Conservation (phyloP, 2,329 filamentous ascomycete genomes). For the Aspergillus proliferans region DNA sequence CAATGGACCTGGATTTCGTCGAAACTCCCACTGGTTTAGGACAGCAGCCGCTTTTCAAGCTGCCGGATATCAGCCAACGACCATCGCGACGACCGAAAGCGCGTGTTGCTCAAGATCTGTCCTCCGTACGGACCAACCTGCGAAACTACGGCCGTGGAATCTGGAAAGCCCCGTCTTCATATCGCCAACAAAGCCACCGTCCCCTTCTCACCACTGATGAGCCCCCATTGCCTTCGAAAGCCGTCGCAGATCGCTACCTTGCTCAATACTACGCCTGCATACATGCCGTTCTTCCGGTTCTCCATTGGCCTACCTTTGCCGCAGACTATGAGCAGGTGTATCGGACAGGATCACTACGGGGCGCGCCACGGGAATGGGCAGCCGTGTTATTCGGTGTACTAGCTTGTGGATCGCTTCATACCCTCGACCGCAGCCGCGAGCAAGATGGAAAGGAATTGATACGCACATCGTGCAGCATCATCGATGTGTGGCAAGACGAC, state of each 20-base stretch:
- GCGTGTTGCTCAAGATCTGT: constrained; percentile 60
- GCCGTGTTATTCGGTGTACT: constrained; percentile 77
- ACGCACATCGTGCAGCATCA: constrained; percentile 61
- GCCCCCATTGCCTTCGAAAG: constrained; percentile 64
- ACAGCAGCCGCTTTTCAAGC: constrained; percentile 45
- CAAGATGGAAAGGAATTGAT: constrained; percentile 61
- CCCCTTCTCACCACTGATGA: constrained; percentile 48
- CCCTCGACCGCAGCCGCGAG: constrained; percentile 50
- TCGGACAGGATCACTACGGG: constrained; percentile 54
- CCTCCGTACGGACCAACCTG: constrained; percentile 65
- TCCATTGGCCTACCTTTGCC: constrained; percentile 83
- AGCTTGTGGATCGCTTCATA: constrained; percentile 74
- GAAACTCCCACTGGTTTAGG: constrained; percentile 8
- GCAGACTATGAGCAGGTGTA: constrained; percentile 73
- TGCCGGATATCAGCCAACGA: constrained; percentile 61
- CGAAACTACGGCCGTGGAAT: constrained; percentile 69
- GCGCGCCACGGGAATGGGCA: constrained; percentile 63
- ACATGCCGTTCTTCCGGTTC: constrained; percentile 73
- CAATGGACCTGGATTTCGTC: constrained; percentile 39
- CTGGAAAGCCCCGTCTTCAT: constrained; percentile 68
- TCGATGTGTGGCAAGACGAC: constrained; percentile 77
- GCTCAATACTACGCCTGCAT: constrained; percentile 68
- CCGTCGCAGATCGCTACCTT: constrained; percentile 65
- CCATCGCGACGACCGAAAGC: constrained; percentile 59
- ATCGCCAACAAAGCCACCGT: constrained; percentile 51